Percentiles rank a stretch among this genome's conserved stretches.
These are phyloP conservation scores for Macrocybe sp. DNA, from an alignment of 1,284 basidiomycete genomes.

Conservation along the genomic window DNA sequence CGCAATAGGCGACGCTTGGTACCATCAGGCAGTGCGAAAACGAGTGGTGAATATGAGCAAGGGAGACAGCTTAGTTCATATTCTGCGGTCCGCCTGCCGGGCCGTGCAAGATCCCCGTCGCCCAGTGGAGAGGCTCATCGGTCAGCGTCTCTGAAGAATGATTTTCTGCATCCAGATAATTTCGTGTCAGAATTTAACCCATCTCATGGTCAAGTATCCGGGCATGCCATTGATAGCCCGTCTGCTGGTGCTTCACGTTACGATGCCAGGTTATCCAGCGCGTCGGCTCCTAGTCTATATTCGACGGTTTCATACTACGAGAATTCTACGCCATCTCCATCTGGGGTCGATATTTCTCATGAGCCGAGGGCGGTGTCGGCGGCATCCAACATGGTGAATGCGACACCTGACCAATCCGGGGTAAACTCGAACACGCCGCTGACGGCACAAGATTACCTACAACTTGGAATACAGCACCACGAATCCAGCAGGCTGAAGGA, in stretches of 20 bases:
- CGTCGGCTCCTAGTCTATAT: not conserved
- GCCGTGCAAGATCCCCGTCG: no score
- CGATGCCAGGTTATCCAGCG: no score
- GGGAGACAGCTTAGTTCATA: no score
- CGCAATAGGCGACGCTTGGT: constrained; percentile 41
- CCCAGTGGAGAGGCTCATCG: no score
- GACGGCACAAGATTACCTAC: constrained; percentile 60
- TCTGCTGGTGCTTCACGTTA: no score
- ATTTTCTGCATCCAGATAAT: no score
- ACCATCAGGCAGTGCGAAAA: constrained; percentile 10
- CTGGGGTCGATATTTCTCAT: not conserved
- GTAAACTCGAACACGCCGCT: constrained; percentile 10
- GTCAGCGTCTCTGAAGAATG: no score
- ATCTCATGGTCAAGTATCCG: no score
- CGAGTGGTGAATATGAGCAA: no score
- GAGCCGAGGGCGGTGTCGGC: not conserved
- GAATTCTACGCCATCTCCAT: constrained; percentile 12
- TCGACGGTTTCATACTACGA: constrained; percentile 15
- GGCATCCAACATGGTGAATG: not conserved
- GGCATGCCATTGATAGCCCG: no score
- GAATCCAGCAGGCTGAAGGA: constrained; percentile 73
- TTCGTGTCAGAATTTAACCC: no score
- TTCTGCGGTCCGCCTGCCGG: no score
- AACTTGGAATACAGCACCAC: constrained; percentile 78
- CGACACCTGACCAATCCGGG: not conserved